Conservation (phyloP, 2,329 filamentous ascomycete genomes). For the Corinectria fuckeliana region DNA sequence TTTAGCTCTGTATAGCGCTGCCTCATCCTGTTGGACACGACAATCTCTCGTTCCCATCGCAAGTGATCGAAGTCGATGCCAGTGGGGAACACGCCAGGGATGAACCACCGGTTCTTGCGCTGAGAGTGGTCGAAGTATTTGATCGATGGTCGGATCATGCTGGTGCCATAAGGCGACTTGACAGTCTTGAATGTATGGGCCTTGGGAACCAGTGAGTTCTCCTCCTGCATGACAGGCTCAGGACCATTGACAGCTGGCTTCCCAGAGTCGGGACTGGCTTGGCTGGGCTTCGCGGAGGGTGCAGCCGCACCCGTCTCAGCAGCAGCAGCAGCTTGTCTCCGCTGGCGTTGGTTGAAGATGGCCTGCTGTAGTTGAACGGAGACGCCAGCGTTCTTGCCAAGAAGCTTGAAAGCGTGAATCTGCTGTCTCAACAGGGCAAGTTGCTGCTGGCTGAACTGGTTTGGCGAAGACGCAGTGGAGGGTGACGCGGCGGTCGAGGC, state of each 20-base stretch:
- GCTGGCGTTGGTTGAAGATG: conserved; percentile 77
- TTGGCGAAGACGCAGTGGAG: conserved; percentile 45
- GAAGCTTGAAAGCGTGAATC: conserved; percentile 87
- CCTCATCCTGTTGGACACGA: conserved; percentile 88
- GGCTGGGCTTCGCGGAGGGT: conserved; percentile 40
- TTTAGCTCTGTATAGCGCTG: conserved; percentile 86
- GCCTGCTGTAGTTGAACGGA: conserved; percentile 80
- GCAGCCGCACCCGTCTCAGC: conserved; percentile 51
- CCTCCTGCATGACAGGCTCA: conserved; percentile 44
- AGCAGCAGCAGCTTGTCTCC: conserved; percentile 63
- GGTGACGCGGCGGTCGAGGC: conserved; percentile 42
- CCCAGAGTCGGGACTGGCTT: conserved; percentile 41
- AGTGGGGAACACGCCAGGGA: conserved; percentile 87
- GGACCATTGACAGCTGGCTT: conserved; percentile 47
- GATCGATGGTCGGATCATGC: conserved; percentile 64
- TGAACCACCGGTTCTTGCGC: conserved; percentile 77
- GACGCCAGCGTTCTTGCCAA: conserved; percentile 86
- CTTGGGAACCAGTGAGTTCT: conserved; percentile 45
- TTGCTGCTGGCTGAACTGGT: conserved; percentile 80
- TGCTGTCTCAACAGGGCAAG: conserved; percentile 80
- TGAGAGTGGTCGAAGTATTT: conserved; percentile 80
- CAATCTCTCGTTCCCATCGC: conserved; percentile 84
- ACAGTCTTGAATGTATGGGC: conserved; percentile 72
- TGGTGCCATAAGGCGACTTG: conserved; percentile 71
- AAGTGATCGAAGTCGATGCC: conserved; percentile 88